Evolutionary conservation across 2,329 filamentous ascomycete species (phyloP), one percentile per base, ranked within the genome.

Genomic region (Aureobasidium vineae): DNA sequence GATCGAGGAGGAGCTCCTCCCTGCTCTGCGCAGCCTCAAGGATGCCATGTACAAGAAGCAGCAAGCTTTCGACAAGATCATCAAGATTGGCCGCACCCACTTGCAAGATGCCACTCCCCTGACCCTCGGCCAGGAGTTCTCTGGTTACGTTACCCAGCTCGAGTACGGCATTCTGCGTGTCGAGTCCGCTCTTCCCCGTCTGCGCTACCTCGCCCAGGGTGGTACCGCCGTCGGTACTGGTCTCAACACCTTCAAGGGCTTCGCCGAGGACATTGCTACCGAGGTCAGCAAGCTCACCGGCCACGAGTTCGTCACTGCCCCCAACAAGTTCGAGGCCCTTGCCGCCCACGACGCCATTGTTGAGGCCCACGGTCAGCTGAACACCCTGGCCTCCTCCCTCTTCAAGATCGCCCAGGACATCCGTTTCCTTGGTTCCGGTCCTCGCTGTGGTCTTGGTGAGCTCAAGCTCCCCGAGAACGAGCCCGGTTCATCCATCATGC

Each of bases 371-470:
- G 95, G 95, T 69, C 88, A 90, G 71, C 87, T 99, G 75, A 98
- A 98, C 85, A 97, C 93, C 33, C 86, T 98, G 68, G 93, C 95
- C 54, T 83, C 84, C 68, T 97, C 93, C 63, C 88, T 99, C 64
- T 96, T 91, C 86, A 98, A 99, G 86, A 97, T 99, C 74, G 95
- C 94, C 13, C 93, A 99, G 82, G 95, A 98, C 78, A 92, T 99
- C 77, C 90, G 95, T 75, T 98, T 97, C 83, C 90, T 98, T 63
- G 95, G 95, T 73, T 96, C 91, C 72, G 95, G 95, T 19, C 95
- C 95, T 66, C 92, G 95, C 68, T 98, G 95, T 80, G 95, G 95
- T 75, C 89, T 98, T 26, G 94, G 93, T 71, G 95, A 99, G 83
- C 86, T 99, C 70, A 86, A 86, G 75, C 87, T 99, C 61, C 95